Conservation (phyloP, 1,284 basidiomycete genomes). For the Malassezia obtusa region DNA sequence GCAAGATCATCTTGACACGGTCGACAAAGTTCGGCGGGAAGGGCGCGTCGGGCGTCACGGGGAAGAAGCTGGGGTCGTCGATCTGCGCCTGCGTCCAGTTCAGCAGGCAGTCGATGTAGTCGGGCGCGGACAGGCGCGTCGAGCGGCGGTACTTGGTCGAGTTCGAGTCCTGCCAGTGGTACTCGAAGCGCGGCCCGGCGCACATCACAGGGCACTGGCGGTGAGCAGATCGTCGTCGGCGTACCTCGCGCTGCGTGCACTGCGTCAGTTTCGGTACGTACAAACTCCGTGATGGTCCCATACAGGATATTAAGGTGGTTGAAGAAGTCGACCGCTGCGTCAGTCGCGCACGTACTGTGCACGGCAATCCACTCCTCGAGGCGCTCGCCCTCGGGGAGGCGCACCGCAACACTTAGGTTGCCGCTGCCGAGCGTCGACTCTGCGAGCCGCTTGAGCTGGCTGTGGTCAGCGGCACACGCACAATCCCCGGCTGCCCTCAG, state of each 20-base stretch:
- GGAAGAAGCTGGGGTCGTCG: conserved; percentile 86
- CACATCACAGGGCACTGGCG: conserved; percentile 92
- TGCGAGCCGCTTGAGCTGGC: conserved; percentile 85
- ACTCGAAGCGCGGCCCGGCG: conserved; percentile 91
- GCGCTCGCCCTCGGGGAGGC: conserved; percentile 44
- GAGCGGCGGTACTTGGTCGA: conserved; percentile 38
- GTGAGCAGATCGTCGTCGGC: background rate
- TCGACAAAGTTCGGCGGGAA: conserved; percentile 86
- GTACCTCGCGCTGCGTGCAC: conserved; percentile 36
- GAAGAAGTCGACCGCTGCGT: conserved; percentile 46
- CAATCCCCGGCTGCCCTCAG: conserved; percentile 9
- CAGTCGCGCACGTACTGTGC: conserved; percentile 30
- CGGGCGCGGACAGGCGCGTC: conserved; percentile 50
- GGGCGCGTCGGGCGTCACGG: conserved; percentile 65
- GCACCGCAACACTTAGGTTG: conserved; percentile 42
- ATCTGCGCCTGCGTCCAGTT: conserved; percentile 91
- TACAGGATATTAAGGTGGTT: conserved; percentile 49
- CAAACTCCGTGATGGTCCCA: conserved; percentile 46
- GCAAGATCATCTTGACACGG: conserved; percentile 81
- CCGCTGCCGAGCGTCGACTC: conserved; percentile 75
- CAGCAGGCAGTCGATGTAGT: conserved; percentile 97
- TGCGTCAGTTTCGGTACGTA: conserved; percentile 5
- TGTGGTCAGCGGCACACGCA: conserved; percentile 7
- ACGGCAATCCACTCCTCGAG: conserved; percentile 47
- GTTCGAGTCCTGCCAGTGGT: conserved; percentile 81